Percentiles rank a stretch among this genome's conserved stretches.
phyloP scores from a whole-genome alignment of 2,329 filamentous ascomycete species.

The Coniella lustricola region DNA sequence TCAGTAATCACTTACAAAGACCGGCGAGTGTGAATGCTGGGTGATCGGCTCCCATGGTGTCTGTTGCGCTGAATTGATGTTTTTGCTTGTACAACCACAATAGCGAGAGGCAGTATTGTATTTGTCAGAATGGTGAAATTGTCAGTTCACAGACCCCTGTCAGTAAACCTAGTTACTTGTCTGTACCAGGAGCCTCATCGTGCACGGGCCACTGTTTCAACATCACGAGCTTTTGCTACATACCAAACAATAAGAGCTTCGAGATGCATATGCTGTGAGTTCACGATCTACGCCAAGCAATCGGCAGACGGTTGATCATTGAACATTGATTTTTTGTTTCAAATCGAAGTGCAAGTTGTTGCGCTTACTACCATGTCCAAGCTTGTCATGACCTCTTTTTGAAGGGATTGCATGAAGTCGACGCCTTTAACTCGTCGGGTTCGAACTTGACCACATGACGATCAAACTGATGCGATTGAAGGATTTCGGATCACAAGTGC shows the following conservation, averaged over 20 bases:
- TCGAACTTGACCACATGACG: too few species aligned
- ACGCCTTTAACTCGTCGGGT: too few species aligned
- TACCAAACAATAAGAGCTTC: neutral
- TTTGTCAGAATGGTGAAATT: neutral
- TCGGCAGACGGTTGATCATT: too few species aligned
- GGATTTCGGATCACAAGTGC: too few species aligned
- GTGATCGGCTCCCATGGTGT: constrained; percentile 27
- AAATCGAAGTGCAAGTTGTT: too few species aligned
- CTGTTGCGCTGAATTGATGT: neutral
- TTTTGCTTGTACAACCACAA: neutral
- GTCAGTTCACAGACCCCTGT: neutral
- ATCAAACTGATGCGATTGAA: too few species aligned
- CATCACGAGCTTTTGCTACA: neutral
- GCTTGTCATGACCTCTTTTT: too few species aligned
- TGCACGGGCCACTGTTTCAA: constrained; percentile 2
- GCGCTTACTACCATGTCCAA: too few species aligned
- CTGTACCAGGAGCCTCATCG: constrained; percentile 1
- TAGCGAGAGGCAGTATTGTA: neutral
- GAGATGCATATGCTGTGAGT: neutral
- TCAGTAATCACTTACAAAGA: constrained; percentile 25
- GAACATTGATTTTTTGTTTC: too few species aligned
- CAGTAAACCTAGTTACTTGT: neutral
- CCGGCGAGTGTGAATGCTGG: constrained; percentile 34
- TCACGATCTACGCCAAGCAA: neutral
- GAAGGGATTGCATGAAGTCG: too few species aligned